A percentile compares a stretch with the other conserved stretches of the same genome.
Evolutionary conservation across 257 asterid genomes (phyloP).

Genomic region (Eucommia ulmoides): DNA sequence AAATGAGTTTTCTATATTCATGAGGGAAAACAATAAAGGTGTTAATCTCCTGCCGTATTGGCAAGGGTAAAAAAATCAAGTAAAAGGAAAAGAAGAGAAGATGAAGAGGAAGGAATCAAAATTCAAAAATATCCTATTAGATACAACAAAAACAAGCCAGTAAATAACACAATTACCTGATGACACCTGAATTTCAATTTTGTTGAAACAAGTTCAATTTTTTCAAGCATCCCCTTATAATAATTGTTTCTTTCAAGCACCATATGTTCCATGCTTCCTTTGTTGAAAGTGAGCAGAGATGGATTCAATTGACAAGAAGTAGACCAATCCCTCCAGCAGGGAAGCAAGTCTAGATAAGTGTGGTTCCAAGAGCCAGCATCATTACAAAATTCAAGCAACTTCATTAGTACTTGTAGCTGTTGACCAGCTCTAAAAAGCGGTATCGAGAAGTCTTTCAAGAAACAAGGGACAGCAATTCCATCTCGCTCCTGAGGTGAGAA

Average conservation of each 20-base stretch:
- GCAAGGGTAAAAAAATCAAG: too few species aligned
- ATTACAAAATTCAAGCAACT: constrained; percentile 64
- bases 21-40: too few species aligned
- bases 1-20: too few species aligned
- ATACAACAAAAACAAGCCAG: too few species aligned
- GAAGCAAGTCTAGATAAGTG: constrained; percentile 52
- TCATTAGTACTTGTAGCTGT: constrained; percentile 86
- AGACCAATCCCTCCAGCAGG: constrained; percentile 41
- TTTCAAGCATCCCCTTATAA: constrained; percentile 64
- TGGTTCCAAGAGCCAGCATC: constrained; percentile 31
- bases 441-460: constrained; percentile 62
- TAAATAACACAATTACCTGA: constrained; percentile 45
- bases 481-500: constrained; percentile 56
- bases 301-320: constrained; percentile 40
- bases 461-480: constrained; percentile 72
- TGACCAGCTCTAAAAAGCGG: constrained; percentile 94
- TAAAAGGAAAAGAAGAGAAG: too few species aligned
- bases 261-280: constrained; percentile 45
- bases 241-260: constrained; percentile 48
- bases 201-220: constrained; percentile 38
- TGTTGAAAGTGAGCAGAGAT: constrained; percentile 66
- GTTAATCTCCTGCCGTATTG: too few species aligned
- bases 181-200: constrained; percentile 49
- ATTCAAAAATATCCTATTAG: too few species aligned
- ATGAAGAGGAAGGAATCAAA: too few species aligned